Base-by-base conservation (phyloP, 257 asterid species). In the Solanum virginianum region DNA sequence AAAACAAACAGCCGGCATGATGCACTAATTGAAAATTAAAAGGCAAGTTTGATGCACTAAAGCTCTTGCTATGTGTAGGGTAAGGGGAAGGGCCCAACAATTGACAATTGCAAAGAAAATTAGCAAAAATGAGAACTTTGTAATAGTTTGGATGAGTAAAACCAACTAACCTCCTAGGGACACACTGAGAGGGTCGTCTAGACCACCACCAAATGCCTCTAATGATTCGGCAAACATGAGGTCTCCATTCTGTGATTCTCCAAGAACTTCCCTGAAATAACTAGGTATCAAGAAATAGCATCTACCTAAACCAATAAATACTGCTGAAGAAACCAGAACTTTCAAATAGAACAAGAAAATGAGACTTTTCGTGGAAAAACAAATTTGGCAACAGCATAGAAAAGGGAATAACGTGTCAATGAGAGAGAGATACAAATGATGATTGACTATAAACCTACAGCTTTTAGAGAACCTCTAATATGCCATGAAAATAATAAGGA, bases 151-250 rank as follows among this genome's bases (percentile, higher is more conserved):
- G 51, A 32, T 26, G 54, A 66, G 36, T 36, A 84, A 81, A 26
- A 55, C 69, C 55, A 32, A 79, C 51, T 4, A 87, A 94, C 98
- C 99, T 92, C 99, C 99, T 10, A 96, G 87, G 11, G 99, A 94
- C 65, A 95, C 97, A 14, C 98, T 95, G 54, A 96, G 90, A 84
- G 97, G 97, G 88, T 96, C 99, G 84, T 96, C 99, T 74, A 91
- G 93, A 83, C 95, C 98, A 86, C 98, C 99, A 84, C 96, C 96
- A 89, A 96, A 96, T 79, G 97, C 95, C 90, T 96, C 99, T 89
- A 96, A 84, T 62, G 98, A 90, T 84, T 94, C 97, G 7, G 96
- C 99, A 87, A 96, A 96, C 86, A 87, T 90, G 85, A 88, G 86
- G 89, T 96, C 99, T 29, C 95, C 95, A 80, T 92, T 90, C 86